These are phyloP conservation scores for Chenopodium album DNA, from an alignment of 148 eudicot species.

Conservation along the genomic window DNA sequence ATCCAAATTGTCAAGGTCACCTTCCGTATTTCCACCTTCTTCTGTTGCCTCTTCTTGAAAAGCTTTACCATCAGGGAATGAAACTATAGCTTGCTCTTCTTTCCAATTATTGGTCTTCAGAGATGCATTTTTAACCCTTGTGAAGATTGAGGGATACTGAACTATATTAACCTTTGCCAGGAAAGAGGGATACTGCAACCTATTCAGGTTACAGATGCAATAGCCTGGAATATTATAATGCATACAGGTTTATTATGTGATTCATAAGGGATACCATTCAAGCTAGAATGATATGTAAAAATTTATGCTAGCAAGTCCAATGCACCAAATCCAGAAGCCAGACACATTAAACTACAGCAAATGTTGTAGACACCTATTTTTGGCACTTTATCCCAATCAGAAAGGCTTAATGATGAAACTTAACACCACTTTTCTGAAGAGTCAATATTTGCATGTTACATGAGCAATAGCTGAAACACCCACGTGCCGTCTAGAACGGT, in stretches of 20 bases:
- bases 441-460: no score
- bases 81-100: conserved; percentile 29
- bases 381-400: background rate
- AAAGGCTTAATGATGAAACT: background rate
- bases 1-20: conserved; percentile 37
- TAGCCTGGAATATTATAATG: conserved; percentile 28
- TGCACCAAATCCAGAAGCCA: conserved; percentile 6
- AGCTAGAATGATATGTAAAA: background rate
- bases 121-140: conserved; percentile 37
- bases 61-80: conserved; percentile 26
- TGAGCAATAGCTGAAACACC: no score
- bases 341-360: background rate
- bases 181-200: conserved; percentile 32
- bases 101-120: conserved; percentile 31
- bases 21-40: conserved; percentile 26
- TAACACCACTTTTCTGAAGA: no score
- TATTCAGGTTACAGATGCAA: conserved; percentile 23
- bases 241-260: background rate
- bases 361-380: no score
- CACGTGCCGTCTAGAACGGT: no score
- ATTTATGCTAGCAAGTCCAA: background rate
- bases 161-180: conserved; percentile 26
- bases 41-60: conserved; percentile 20
- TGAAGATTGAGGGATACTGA: conserved; percentile 29
- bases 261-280: background rate